These are phyloP conservation scores for Sanghuangporus sanghuang DNA, from an alignment of 1,284 basidiomycete species.

Conservation along the genomic window DNA sequence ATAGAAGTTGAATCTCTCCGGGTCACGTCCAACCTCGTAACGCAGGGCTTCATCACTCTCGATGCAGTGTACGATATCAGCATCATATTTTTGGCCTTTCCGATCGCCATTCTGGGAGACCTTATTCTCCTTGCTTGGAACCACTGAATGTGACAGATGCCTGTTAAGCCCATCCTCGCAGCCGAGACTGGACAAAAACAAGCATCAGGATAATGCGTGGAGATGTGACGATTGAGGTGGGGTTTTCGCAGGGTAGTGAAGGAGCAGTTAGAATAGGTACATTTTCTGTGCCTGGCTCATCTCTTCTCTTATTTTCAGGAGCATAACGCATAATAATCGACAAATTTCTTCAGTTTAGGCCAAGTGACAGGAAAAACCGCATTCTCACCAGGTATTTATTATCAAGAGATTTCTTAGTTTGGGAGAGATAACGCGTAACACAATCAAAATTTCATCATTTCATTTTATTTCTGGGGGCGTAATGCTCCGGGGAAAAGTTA, in stretches of 20 bases:
- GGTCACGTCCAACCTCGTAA: neutral
- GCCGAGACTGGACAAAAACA: conserved; percentile 8
- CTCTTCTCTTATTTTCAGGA: no score
- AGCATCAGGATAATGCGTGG: conserved; percentile 4
- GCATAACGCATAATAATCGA: no score
- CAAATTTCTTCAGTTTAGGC: no score
- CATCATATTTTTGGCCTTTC: neutral
- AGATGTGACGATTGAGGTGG: neutral
- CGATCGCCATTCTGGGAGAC: neutral
- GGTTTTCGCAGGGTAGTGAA: neutral
- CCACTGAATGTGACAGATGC: neutral
- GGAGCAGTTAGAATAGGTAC: neutral
- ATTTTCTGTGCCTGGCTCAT: neutral
- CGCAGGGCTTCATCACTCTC: neutral
- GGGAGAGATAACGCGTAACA: no score
- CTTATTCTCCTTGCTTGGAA: neutral
- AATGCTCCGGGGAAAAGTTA: no score
- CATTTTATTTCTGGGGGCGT: no score
- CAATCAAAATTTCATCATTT: no score
- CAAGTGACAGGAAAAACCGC: no score
- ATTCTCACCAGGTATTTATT: no score
- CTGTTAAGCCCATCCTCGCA: neutral
- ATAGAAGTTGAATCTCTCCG: conserved; percentile 12
- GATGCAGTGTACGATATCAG: neutral
- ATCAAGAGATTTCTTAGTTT: no score